A percentile compares a stretch with the other conserved stretches of the same genome.
Conservation (phyloP, 2,329 filamentous ascomycete species). For the Pyrenochaeta sp. region DNA sequence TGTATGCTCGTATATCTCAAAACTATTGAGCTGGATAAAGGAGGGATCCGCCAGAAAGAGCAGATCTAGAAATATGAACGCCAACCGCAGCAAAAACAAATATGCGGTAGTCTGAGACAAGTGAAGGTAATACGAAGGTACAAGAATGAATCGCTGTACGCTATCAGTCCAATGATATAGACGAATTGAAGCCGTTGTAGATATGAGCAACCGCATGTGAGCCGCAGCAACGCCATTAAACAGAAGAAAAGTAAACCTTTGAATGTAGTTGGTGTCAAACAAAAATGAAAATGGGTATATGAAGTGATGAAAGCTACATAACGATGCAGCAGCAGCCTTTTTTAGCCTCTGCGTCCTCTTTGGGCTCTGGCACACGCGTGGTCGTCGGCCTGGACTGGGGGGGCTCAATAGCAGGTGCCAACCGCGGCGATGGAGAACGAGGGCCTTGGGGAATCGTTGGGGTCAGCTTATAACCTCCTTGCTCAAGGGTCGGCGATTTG, state of each 20-base stretch:
- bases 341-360: conserved; percentile 65
- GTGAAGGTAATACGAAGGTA: conserved; percentile 15
- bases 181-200: conserved; percentile 14
- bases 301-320: conserved; percentile 63
- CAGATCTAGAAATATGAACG: not conserved
- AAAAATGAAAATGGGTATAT: conserved; percentile 39
- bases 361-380: conserved; percentile 63
- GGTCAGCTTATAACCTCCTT: conserved; percentile 58
- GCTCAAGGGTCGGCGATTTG: conserved; percentile 47
- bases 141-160: conserved; percentile 44
- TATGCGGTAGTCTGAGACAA: not conserved
- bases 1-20: conserved; percentile 1
- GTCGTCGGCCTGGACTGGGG: conserved; percentile 48
- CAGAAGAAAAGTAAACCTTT: conserved; percentile 36
- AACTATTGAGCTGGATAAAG: not conserved
- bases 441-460: conserved; percentile 52
- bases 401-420: conserved; percentile 31
- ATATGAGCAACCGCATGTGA: conserved; percentile 17
- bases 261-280: conserved; percentile 26
- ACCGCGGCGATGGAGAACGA: conserved; percentile 37
- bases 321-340: conserved; percentile 76
- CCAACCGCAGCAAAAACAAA: not conserved
- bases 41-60: not conserved
- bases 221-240: conserved; percentile 34
- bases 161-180: conserved; percentile 37